Conservation (phyloP, 1,139 yeast species). For the Magnusiomyces clavatus region DNA sequence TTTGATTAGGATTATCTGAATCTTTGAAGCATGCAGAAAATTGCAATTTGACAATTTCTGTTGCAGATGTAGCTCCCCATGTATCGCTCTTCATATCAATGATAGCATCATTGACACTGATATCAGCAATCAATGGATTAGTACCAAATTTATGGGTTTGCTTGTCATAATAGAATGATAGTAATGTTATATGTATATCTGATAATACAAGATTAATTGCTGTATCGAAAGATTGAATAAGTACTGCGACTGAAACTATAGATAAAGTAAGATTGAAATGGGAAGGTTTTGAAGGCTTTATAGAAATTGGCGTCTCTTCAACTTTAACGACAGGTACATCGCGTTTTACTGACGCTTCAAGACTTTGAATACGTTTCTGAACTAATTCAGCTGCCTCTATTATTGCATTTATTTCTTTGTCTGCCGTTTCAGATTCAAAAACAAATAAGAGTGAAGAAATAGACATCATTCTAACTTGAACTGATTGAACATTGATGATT, state of each 20-base stretch:
- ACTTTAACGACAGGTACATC: neutral
- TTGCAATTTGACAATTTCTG: conserved; percentile 15
- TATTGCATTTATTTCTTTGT: neutral
- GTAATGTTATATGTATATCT: conserved; percentile 4
- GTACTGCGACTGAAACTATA: conserved; percentile 5
- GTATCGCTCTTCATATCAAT: conserved; percentile 12
- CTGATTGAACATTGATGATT: neutral
- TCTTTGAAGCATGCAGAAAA: conserved; percentile 9
- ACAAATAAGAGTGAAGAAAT: conserved; percentile 1
- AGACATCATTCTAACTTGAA: conserved; percentile 1
- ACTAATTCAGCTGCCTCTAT: neutral
- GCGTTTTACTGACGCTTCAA: too few species aligned
- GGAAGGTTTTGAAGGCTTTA: neutral
- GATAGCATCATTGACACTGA: conserved; percentile 9
- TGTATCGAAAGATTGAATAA: conserved; percentile 13
- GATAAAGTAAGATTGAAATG: conserved; percentile 11
- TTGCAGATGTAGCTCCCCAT: conserved; percentile 13
- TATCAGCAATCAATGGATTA: conserved; percentile 8
- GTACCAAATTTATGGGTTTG: conserved; percentile 3
- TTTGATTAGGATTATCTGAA: conserved; percentile 8
- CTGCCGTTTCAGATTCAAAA: conserved; percentile 1
- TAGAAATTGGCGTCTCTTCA: neutral
- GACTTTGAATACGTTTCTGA: neutral
- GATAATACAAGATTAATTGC: conserved; percentile 10
- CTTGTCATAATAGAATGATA: conserved; percentile 8